Percentiles rank a stretch among this genome's conserved stretches.
These are phyloP conservation scores for Botryobasidium botryosum DNA, from an alignment of 768 basidiomycete genomes.

Conservation along the genomic window DNA sequence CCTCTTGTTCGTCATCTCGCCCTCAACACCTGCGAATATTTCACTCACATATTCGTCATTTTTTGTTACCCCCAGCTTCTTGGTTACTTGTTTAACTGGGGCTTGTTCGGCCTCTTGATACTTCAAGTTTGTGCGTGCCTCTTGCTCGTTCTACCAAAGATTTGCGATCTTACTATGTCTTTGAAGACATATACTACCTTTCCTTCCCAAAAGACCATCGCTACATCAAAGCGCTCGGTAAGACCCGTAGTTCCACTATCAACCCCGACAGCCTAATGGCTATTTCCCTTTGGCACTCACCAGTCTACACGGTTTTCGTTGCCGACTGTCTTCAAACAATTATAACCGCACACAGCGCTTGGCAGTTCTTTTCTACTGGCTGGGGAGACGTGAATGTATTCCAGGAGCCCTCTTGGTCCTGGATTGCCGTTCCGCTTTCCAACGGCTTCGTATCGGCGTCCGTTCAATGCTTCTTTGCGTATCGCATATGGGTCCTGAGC, in stretches of 20 bases:
- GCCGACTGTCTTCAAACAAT: conserved; percentile 8
- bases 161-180: background rate
- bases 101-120: conserved; percentile 8
- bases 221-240: conserved; percentile 6
- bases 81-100: conserved; percentile 10
- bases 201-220: conserved; percentile 7
- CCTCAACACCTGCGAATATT: background rate
- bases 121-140: conserved; percentile 6
- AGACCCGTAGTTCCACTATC: no score
- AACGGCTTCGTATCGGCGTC: conserved; percentile 6
- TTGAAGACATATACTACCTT: conserved; percentile 10
- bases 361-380: conserved; percentile 7
- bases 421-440: conserved; percentile 11
- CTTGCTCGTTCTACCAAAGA: background rate
- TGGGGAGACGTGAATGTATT: conserved; percentile 8
- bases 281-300: no score
- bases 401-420: conserved; percentile 9
- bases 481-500: conserved; percentile 8
- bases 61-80: conserved; percentile 6
- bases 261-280: no score
- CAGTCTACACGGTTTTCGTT: conserved; percentile 9
- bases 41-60: conserved; percentile 1
- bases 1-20: background rate
- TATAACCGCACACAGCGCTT: conserved; percentile 8
- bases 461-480: conserved; percentile 11